Base-by-base conservation (phyloP, 1,284 basidiomycete genomes). In the Malassezia sympodialis region DNA sequence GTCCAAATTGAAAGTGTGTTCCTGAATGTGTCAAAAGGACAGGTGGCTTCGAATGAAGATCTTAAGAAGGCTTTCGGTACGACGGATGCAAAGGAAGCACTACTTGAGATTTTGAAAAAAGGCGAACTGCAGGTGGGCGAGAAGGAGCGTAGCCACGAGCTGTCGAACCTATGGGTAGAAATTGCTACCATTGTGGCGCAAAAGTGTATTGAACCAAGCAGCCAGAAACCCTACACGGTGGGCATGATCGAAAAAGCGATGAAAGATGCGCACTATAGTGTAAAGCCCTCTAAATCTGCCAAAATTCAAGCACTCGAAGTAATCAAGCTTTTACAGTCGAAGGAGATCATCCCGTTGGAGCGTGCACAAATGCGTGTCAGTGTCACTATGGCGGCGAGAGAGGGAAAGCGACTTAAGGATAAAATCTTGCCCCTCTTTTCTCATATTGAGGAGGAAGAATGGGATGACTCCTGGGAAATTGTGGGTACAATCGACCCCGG, bases 171-270 rank as follows among this genome's bases (percentile, higher is more conserved):
- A 35, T 85, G 88, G 59, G 85, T 84, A 65, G 94, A 98, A 72
- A 94, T 98, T 60, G 90, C 89, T 2, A 94, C 89, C 0, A 82
- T 90, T 40, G 88, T 98, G 4, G 84, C 90, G 1, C 88, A 91
- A 76, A 91, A 90, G 79, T 94, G 88, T 56, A 90, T 96, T 31
- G 91, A 98, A 69, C 94, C 93, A 1, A 77, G 79, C 3, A 93
- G 89, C 3, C 84, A 90, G 69, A 79, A 84, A 23, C 90, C 90
- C 4, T 91, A 96, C 75, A 86, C 90, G 1, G 88, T 93, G 42
- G 86, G 88, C 19, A 90, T 98, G 80, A 89, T 99, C 60, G 94
- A 99, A 72, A 98, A 96, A 77, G 91, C 90, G 0, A 93, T 99
- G 89, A 79, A 83, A 23, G 91, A 96, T 73, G 84, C 89, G 6